phyloP scores from a whole-genome alignment of 345 rosid species.

The Aurinia saxatilis region DNA sequence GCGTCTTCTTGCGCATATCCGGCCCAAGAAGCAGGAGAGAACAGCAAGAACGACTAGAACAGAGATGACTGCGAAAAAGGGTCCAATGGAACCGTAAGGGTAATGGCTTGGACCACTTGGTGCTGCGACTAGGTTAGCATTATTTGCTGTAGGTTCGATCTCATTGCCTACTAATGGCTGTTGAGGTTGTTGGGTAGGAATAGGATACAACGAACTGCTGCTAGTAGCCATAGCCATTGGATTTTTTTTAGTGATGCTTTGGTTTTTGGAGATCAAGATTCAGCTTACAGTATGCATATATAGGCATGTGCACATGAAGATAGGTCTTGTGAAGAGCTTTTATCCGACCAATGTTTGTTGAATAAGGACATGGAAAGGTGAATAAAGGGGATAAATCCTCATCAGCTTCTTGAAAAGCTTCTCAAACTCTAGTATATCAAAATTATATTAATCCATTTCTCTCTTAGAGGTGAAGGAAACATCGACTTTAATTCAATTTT shows the following conservation, averaged over 20 bases:
- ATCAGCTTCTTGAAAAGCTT: conserved; percentile 29
- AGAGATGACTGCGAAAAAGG: conserved; percentile 61
- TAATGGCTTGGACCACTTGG: conserved; percentile 16
- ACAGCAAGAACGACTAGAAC: conserved; percentile 43
- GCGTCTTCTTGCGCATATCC: conserved; percentile 34
- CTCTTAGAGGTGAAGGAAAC: conserved; percentile 30
- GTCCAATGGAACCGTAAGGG: conserved; percentile 60
- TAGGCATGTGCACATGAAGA: conserved; percentile 17
- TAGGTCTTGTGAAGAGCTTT: conserved; percentile 7
- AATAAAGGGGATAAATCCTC: conserved; percentile 20
- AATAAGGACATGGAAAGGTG: conserved; percentile 28
- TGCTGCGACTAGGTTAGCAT: conserved; percentile 10
- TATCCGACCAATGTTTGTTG: conserved; percentile 17
- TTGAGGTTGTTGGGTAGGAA: conserved; percentile 22
- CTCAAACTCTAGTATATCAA: not conserved
- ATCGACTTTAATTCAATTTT: no score
- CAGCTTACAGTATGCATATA: not conserved
- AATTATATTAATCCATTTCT: not conserved
- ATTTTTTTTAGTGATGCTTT: not conserved
- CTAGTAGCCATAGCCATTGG: conserved; percentile 15
- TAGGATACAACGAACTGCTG: conserved; percentile 18
- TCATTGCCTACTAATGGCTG: conserved; percentile 8
- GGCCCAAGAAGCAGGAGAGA: conserved; percentile 53
- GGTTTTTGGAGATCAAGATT: not conserved
- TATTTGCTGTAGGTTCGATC: conserved; percentile 14